These are phyloP conservation scores for Cladobotryum mycophilum DNA, from an alignment of 2,329 filamentous ascomycete species.

Conservation along the genomic window DNA sequence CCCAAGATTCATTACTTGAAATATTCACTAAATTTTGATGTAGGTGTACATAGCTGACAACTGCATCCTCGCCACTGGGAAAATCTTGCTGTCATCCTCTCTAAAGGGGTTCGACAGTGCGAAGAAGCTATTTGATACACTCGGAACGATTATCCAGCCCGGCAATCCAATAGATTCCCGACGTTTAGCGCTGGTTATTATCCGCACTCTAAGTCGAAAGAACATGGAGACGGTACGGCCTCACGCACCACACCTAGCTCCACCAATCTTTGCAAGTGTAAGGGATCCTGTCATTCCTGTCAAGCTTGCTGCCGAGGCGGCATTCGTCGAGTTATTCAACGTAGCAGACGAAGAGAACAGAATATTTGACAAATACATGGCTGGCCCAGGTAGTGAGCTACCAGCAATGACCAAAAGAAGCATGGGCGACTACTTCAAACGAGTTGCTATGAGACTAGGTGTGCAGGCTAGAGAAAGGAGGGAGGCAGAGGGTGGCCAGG, in stretches of 20 bases:
- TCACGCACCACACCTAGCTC: constrained; percentile 72
- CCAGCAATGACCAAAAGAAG: constrained; percentile 71
- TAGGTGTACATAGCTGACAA: constrained; percentile 84
- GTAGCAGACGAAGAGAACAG: constrained; percentile 81
- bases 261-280: constrained; percentile 81
- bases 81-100: constrained; percentile 70
- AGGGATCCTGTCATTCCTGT: constrained; percentile 90
- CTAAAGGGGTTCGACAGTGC: constrained; percentile 67
- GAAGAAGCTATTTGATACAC: constrained; percentile 72
- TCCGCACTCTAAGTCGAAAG: constrained; percentile 75
- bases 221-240: constrained; percentile 76
- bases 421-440: constrained; percentile 96
- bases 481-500: constrained; percentile 85
- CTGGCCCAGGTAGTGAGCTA: constrained; percentile 58
- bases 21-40: constrained; percentile 3
- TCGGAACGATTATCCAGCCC: constrained; percentile 69
- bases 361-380: constrained; percentile 88
- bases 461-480: constrained; percentile 80
- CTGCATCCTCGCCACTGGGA: constrained; percentile 81
- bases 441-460: constrained; percentile 79
- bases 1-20: not conserved
- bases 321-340: constrained; percentile 84
- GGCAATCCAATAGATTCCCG: constrained; percentile 77
- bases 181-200: constrained; percentile 76
- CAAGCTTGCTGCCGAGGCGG: constrained; percentile 90